Evolutionary conservation across 2,329 filamentous ascomycete species (phyloP).

Genomic region (Zymoseptoria tritici): DNA sequence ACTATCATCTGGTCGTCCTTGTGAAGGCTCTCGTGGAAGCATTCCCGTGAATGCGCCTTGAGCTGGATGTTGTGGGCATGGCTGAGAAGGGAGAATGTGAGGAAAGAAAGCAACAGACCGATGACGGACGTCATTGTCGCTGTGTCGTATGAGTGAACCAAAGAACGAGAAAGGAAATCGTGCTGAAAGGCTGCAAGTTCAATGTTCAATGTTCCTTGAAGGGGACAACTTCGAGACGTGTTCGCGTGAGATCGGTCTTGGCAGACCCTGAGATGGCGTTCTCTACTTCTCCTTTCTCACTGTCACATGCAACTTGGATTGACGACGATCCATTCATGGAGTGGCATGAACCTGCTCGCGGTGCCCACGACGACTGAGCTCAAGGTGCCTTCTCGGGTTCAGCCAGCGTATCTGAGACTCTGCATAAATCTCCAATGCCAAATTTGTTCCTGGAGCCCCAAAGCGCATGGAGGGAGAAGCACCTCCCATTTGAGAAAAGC

Average conservation of each 20-base stretch:
- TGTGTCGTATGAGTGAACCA: neutral
- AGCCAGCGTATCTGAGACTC: too few relatives aligned
- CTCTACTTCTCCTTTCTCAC: neutral
- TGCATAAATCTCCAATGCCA: too few relatives aligned
- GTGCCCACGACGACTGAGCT: neutral
- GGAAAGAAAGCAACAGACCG: conserved; percentile 38
- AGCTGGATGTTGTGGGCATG: conserved; percentile 93
- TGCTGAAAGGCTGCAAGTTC: neutral
- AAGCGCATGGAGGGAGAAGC: too few relatives aligned
- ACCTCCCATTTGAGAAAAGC: too few relatives aligned
- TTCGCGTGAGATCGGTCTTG: neutral
- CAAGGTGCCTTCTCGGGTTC: too few relatives aligned
- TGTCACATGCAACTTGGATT: neutral
- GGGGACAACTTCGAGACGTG: neutral
- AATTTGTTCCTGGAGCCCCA: too few relatives aligned
- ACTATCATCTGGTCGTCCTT: conserved; percentile 97
- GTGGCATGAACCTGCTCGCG: neutral
- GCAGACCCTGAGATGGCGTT: neutral
- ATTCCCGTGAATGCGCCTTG: conserved; percentile 86
- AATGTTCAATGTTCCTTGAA: neutral
- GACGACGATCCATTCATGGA: neutral
- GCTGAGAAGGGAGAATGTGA: conserved; percentile 55
- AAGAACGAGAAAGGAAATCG: conserved; percentile 5
- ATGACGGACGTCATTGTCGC: conserved; percentile 28
- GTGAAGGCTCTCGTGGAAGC: conserved; percentile 91